Conservation (phyloP, 495 filamentous ascomycete species). For the Bathelium albidoporum region DNA sequence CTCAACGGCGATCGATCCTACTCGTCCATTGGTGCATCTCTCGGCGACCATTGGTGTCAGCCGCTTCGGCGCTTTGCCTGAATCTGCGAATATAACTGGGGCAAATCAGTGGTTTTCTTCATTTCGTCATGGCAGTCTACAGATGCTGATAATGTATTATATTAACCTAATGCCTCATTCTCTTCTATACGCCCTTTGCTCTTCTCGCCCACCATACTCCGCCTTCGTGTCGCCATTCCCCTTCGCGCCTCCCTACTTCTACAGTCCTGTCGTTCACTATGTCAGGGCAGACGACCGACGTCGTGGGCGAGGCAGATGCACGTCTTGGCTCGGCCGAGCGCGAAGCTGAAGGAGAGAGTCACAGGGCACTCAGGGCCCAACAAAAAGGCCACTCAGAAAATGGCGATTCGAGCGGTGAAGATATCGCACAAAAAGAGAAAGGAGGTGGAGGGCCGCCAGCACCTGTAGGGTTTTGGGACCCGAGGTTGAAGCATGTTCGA, state of each 20-base stretch:
- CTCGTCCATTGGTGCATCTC: background rate
- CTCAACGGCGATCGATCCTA: background rate
- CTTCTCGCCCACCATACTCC: background rate
- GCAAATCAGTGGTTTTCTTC: background rate
- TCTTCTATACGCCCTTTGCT: background rate
- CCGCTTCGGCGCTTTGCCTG: background rate
- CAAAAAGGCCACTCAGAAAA: background rate
- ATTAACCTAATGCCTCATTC: background rate
- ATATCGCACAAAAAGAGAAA: background rate
- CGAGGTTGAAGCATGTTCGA: constrained; percentile 14
- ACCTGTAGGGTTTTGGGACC: constrained; percentile 20
- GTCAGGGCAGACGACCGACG: background rate
- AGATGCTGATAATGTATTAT: too few relatives aligned
- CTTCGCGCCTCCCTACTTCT: background rate
- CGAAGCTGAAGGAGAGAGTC: background rate
- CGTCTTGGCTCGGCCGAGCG: background rate
- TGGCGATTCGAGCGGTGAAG: background rate
- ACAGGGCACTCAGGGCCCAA: background rate
- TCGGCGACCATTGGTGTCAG: background rate
- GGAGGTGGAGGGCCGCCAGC: background rate
- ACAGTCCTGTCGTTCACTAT: background rate
- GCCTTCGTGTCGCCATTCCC: background rate
- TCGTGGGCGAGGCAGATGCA: background rate
- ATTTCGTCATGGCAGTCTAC: background rate
- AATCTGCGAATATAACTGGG: background rate